A percentile compares a stretch with the other conserved stretches of the same genome.
phyloP scores from a whole-genome alignment of 1,284 basidiomycete species.

The Ceratobasidium sp. region DNA sequence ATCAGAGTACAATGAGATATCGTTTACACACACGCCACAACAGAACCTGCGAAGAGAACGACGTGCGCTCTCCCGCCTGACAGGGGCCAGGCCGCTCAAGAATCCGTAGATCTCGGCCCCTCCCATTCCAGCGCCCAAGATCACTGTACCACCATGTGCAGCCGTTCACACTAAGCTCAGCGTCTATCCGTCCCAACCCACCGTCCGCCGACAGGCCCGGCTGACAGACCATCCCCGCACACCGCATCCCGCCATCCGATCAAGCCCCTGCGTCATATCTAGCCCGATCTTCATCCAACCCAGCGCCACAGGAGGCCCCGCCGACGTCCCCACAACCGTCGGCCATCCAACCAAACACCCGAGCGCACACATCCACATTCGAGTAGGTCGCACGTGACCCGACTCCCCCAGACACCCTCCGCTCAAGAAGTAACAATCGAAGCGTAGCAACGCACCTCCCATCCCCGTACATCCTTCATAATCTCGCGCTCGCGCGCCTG shows the following conservation, averaged over 20 bases:
- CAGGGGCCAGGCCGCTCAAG: slow-evolving; percentile 14
- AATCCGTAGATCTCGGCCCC: slow-evolving; percentile 36
- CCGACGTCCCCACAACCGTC: slow-evolving; percentile 6
- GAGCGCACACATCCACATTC: slow-evolving; percentile 23
- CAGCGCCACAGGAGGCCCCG: slow-evolving; percentile 31
- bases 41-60: slow-evolving; percentile 7
- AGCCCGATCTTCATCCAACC: slow-evolving; percentile 24
- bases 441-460: slow-evolving; percentile 78
- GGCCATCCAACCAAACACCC: slow-evolving; percentile 15
- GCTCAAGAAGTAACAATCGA: no score
- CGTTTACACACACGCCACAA: neutral
- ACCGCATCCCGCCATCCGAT: slow-evolving; percentile 12
- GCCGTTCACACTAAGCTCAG: neutral
- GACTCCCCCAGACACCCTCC: slow-evolving; percentile 5
- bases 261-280: neutral
- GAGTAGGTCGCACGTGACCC: neutral
- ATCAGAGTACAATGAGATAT: slow-evolving; percentile 23
- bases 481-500: slow-evolving; percentile 86
- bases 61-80: slow-evolving; percentile 7
- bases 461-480: slow-evolving; percentile 94
- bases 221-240: neutral
- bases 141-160: slow-evolving; percentile 22
- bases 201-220: neutral
- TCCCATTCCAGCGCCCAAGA: slow-evolving; percentile 22
- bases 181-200: neutral